A percentile compares a stretch with the other conserved stretches of the same genome.
phyloP scores from a whole-genome alignment of 208 protist species.

The Leishmania braziliensis region DNA sequence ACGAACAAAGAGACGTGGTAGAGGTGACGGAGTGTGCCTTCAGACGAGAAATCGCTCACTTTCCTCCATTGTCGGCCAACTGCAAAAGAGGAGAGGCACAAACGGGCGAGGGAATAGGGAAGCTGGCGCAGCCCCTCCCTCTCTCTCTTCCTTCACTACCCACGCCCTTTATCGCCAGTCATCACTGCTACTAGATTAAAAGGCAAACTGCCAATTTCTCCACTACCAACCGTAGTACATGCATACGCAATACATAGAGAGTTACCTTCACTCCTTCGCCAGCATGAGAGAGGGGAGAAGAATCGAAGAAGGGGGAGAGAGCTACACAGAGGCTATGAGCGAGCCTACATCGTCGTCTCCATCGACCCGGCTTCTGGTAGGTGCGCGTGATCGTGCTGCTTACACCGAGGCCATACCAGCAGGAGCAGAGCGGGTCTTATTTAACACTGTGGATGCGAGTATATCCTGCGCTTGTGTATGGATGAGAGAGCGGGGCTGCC shows the following conservation, averaged over 20 bases:
- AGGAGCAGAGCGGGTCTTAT: neutral
- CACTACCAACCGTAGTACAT: neutral
- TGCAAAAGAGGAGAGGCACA: neutral
- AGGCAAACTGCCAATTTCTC: neutral
- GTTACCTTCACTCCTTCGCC: neutral
- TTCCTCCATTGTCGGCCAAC: neutral
- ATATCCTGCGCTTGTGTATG: neutral
- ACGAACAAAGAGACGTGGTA: neutral
- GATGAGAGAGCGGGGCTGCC: neutral
- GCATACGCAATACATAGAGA: neutral
- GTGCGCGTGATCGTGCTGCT: neutral
- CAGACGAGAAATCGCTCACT: neutral
- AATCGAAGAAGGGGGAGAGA: neutral
- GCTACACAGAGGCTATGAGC: neutral
- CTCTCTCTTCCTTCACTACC: neutral
- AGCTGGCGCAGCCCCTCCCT: neutral
- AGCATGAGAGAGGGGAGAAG: neutral
- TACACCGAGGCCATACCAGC: neutral
- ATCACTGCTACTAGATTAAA: neutral
- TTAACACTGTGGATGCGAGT: neutral
- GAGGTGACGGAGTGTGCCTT: neutral
- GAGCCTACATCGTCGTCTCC: neutral
- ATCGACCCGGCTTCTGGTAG: neutral
- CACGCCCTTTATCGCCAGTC: neutral
- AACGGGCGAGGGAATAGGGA: neutral